A percentile compares a stretch with the other conserved stretches of the same genome.
These are phyloP conservation scores for Ganoderma multipileum DNA, from an alignment of 1,284 basidiomycete genomes.

Conservation along the genomic window DNA sequence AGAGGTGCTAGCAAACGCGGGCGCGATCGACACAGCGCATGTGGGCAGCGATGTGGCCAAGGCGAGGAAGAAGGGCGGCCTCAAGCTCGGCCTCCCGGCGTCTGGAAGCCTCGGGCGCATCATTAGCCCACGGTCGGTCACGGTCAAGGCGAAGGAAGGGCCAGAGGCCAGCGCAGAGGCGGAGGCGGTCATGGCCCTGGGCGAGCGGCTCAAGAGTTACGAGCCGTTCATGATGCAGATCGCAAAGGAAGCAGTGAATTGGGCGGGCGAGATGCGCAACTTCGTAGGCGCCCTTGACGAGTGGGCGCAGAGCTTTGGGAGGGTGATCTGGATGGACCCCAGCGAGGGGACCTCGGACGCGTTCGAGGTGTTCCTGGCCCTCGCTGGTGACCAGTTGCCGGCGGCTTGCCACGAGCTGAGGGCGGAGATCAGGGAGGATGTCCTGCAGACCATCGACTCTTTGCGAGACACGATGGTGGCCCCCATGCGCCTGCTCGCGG, in stretches of 20 bases:
- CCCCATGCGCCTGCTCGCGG: conserved; percentile 68
- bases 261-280: conserved; percentile 57
- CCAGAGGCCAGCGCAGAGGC: conserved; percentile 57
- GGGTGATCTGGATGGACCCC: conserved; percentile 66
- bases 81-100: conserved; percentile 53
- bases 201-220: conserved; percentile 58
- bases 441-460: conserved; percentile 61
- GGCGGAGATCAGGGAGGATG: conserved; percentile 52
- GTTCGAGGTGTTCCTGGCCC: conserved; percentile 71
- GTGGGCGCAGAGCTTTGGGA: conserved; percentile 72
- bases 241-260: conserved; percentile 64
- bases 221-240: conserved; percentile 61
- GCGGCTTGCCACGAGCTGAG: conserved; percentile 56
- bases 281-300: conserved; percentile 54
- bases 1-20: conserved; percentile 56
- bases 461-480: conserved; percentile 62
- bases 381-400: conserved; percentile 60
- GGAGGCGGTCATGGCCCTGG: conserved; percentile 58
- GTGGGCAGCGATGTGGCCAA: conserved; percentile 44
- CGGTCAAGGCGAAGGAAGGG: conserved; percentile 41
- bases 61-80: conserved; percentile 43
- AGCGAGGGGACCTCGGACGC: conserved; percentile 62
- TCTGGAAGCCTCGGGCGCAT: conserved; percentile 66
- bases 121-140: conserved; percentile 51
- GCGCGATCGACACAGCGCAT: conserved; percentile 49